phyloP scores from a whole-genome alignment of 2,329 filamentous ascomycete species.

The Corynespora cassiicola region DNA sequence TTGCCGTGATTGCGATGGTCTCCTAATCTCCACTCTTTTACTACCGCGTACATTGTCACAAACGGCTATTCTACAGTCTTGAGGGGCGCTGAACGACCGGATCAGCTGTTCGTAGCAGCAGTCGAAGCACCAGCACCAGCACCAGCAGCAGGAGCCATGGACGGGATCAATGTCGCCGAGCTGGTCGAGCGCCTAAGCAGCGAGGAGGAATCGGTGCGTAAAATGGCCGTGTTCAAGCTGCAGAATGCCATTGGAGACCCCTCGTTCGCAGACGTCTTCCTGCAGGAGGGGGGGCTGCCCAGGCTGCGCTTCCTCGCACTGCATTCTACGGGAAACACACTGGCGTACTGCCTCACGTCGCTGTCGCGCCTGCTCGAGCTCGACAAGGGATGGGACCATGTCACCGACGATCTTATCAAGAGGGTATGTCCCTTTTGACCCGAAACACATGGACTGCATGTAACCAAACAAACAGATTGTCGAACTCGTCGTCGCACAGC shows the following conservation, averaged over 20 bases:
- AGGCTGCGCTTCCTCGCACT: conserved; percentile 84
- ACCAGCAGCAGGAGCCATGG: conserved; percentile 49
- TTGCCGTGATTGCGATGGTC: conserved; percentile 21
- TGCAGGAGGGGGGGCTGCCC: conserved; percentile 82
- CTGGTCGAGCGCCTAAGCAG: conserved; percentile 65
- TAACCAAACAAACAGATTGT: conserved; percentile 65
- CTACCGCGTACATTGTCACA: too few species aligned
- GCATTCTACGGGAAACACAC: conserved; percentile 85
- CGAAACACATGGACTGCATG: conserved; percentile 8
- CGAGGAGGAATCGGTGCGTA: conserved; percentile 86
- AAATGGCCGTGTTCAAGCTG: conserved; percentile 99
- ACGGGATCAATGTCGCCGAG: conserved; percentile 62
- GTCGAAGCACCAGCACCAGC: too few species aligned
- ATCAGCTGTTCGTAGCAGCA: too few species aligned
- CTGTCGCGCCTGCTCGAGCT: conserved; percentile 88
- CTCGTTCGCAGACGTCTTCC: conserved; percentile 95
- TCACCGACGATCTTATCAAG: conserved; percentile 74
- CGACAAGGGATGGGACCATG: conserved; percentile 96
- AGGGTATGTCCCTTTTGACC: conserved; percentile 56
- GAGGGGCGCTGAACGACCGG: too few species aligned
- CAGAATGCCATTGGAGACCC: conserved; percentile 95
- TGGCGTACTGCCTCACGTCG: conserved; percentile 93
- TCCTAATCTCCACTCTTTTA: conserved; percentile 12
- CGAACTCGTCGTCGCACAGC: conserved; percentile 91
- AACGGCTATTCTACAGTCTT: too few species aligned